A percentile compares a stretch with the other conserved stretches of the same genome.
Evolutionary conservation across 257 asterid species (phyloP).

Genomic region (Datura wrightii): DNA sequence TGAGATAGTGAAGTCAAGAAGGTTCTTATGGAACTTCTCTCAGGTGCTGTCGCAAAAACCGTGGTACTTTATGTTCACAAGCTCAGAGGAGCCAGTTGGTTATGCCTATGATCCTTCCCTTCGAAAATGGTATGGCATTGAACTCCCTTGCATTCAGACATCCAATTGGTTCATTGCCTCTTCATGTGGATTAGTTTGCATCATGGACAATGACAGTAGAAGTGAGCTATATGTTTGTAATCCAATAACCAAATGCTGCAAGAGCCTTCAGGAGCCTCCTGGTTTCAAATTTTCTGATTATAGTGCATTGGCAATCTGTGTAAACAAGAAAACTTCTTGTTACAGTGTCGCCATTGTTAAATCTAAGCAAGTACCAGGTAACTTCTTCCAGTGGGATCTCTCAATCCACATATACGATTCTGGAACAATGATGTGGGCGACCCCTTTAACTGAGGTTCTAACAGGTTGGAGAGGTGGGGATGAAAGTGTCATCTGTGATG

Average conservation of each 20-base stretch:
- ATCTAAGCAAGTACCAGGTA: constrained; percentile 84
- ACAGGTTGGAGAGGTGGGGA: constrained; percentile 95
- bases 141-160: constrained; percentile 77
- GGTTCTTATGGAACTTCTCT: constrained; percentile 72
- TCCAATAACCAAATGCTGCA: constrained; percentile 67
- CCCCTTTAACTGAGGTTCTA: constrained; percentile 61
- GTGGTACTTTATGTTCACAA: constrained; percentile 97
- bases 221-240: constrained; percentile 77
- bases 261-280: constrained; percentile 61
- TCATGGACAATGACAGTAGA: constrained; percentile 85
- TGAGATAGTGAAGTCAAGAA: constrained; percentile 70
- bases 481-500: constrained; percentile 85
- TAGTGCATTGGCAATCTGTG: constrained; percentile 75
- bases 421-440: constrained; percentile 58
- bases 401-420: constrained; percentile 80
- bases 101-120: constrained; percentile 80
- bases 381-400: constrained; percentile 84
- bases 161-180: constrained; percentile 83
- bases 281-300: constrained; percentile 77
- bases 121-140: constrained; percentile 77
- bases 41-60: constrained; percentile 65
- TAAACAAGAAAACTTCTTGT: constrained; percentile 42
- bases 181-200: constrained; percentile 79
- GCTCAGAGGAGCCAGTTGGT: constrained; percentile 86
- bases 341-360: constrained; percentile 67